Evolutionary conservation across 2,329 filamentous ascomycete genomes (phyloP).

Genomic region (Macrophomina pseudophaseolina): DNA sequence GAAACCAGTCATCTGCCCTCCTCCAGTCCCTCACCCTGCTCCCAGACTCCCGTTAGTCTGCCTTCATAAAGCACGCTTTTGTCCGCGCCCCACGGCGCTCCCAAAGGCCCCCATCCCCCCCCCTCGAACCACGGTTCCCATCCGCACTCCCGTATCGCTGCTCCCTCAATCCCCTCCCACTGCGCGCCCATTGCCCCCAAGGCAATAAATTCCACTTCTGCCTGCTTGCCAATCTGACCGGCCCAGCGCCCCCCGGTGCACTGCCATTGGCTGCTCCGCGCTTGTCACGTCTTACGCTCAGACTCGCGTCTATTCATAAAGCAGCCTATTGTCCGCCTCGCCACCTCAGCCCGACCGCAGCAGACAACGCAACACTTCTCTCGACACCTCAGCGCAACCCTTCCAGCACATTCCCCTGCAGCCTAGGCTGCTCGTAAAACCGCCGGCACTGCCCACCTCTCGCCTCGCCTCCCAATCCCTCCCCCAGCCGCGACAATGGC

Average conservation of each 20-base stretch:
- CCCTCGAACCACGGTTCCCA: conserved; percentile 7
- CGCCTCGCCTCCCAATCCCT: conserved; percentile 7
- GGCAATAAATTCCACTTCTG: conserved; percentile 21
- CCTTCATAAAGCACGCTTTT: conserved; percentile 26
- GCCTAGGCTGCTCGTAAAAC: conserved; percentile 19
- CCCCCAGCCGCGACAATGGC: conserved; percentile 22
- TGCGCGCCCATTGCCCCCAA: conserved; percentile 1
- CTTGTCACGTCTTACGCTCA: conserved; percentile 24
- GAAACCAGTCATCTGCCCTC: conserved; percentile 26
- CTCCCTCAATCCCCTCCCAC: not conserved
- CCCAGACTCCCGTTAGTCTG: conserved; percentile 13
- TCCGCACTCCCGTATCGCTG: conserved; percentile 4
- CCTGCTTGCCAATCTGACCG: conserved; percentile 24
- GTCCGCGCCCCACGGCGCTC: conserved; percentile 20
- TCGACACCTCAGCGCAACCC: conserved; percentile 22
- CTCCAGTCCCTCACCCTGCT: conserved; percentile 22
- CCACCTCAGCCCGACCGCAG: conserved; percentile 25
- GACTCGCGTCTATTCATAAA: conserved; percentile 26
- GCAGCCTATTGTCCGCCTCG: conserved; percentile 26
- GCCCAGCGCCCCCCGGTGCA: conserved; percentile 17
- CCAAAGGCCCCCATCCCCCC: not conserved
- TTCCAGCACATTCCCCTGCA: conserved; percentile 26
- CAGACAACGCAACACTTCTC: conserved; percentile 25
- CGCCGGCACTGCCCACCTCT: not conserved
- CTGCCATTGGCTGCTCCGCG: conserved; percentile 26